phyloP scores from a whole-genome alignment of 768 basidiomycete genomes.

The Psilocybe tampanensis region DNA sequence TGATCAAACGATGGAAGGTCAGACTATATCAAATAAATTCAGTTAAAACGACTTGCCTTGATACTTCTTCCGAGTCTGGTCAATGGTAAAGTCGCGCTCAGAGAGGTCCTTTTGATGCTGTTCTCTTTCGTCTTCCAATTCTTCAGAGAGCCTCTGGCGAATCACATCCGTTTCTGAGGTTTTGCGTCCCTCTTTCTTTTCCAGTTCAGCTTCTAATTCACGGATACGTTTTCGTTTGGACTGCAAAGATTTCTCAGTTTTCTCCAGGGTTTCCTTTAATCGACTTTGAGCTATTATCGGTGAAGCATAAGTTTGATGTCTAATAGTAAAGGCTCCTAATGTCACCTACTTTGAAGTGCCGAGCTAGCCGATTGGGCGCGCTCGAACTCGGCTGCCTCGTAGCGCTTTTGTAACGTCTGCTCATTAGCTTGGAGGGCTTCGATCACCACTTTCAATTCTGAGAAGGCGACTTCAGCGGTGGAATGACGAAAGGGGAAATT shows the following conservation, averaged over 20 bases:
- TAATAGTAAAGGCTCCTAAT: not conserved
- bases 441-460: slow-evolving; percentile 66
- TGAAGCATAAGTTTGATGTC: slow-evolving; percentile 8
- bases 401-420: slow-evolving; percentile 54
- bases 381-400: slow-evolving; percentile 71
- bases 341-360: slow-evolving; percentile 59
- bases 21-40: not conserved
- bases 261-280: slow-evolving; percentile 51
- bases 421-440: slow-evolving; percentile 69
- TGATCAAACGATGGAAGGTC: slow-evolving; percentile 24
- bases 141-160: slow-evolving; percentile 69
- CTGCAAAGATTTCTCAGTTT: slow-evolving; percentile 52
- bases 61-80: slow-evolving; percentile 86
- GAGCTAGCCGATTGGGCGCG: slow-evolving; percentile 64
- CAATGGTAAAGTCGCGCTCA: slow-evolving; percentile 75
- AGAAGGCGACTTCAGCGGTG: not conserved
- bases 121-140: slow-evolving; percentile 78
- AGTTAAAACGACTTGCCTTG: slow-evolving; percentile 52
- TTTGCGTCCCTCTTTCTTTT: slow-evolving; percentile 70
- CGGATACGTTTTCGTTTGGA: slow-evolving; percentile 52
- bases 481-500: not conserved
- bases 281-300: slow-evolving; percentile 53
- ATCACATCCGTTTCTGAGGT: slow-evolving; percentile 66
- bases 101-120: slow-evolving; percentile 80
- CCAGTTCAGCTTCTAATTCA: slow-evolving; percentile 64